Evolutionary conservation across 1,139 yeast genomes (phyloP).

Genomic region (Protomyces inundatus): DNA sequence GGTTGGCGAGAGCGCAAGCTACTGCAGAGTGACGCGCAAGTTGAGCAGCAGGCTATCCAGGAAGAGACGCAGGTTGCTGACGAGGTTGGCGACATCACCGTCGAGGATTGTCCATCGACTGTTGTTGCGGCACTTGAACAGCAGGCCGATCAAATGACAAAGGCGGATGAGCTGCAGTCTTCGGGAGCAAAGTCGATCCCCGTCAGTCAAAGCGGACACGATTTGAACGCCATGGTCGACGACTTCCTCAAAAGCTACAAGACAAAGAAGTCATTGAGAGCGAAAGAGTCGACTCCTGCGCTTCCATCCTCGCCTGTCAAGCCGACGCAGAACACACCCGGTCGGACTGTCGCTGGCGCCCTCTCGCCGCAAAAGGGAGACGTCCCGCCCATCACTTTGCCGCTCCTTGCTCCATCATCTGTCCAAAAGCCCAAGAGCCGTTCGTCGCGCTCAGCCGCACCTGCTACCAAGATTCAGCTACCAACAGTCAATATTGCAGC

Average conservation of each 20-base stretch:
- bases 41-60: background rate
- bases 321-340: background rate
- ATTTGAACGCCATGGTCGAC: background rate
- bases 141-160: background rate
- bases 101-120: background rate
- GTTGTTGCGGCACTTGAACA: background rate
- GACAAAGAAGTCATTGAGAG: slow-evolving; percentile 14
- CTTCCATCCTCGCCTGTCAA: background rate
- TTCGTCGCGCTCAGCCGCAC: slow-evolving; percentile 7
- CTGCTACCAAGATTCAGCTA: background rate
- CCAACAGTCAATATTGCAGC: background rate
- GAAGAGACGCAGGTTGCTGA: background rate
- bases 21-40: background rate
- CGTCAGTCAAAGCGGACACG: background rate
- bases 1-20: slow-evolving; percentile 15
- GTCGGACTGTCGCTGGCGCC: slow-evolving; percentile 1
- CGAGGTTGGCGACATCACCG: background rate
- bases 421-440: slow-evolving; percentile 8
- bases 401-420: slow-evolving; percentile 1
- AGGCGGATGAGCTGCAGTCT: background rate
- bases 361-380: slow-evolving; percentile 5
- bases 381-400: background rate
- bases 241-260: slow-evolving; percentile 19
- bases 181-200: background rate
- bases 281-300: background rate